Conservation (phyloP, 306 rosid genomes). For the Glycine latifolia region DNA sequence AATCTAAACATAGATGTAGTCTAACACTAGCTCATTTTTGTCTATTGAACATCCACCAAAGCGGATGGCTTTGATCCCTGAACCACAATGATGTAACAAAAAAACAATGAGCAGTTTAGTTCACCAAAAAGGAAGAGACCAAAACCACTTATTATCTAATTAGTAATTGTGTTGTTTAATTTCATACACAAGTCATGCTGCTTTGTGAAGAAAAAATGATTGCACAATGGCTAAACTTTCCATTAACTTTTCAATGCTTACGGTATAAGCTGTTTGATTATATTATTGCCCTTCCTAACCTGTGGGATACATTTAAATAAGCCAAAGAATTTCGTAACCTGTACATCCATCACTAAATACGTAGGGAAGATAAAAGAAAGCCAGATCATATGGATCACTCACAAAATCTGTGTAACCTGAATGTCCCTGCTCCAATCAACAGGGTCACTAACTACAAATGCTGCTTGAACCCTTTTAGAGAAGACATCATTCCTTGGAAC, state of each 20-base stretch:
- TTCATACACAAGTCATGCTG: not conserved
- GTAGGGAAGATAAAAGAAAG: slow-evolving; percentile 4
- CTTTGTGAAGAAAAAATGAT: slow-evolving; percentile 8
- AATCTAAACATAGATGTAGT: not conserved
- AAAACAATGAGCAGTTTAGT: not conserved
- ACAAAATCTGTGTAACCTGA: slow-evolving; percentile 62
- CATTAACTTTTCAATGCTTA: not conserved
- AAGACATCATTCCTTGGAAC: slow-evolving; percentile 51
- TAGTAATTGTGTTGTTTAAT: not conserved
- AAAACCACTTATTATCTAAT: not conserved
- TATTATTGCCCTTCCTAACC: slow-evolving; percentile 14
- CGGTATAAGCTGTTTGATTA: not conserved
- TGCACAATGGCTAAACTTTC: not conserved
- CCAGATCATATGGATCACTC: slow-evolving; percentile 15
- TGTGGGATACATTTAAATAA: not conserved
- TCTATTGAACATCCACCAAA: not conserved
- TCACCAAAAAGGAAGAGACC: slow-evolving; percentile 21
- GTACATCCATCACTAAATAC: slow-evolving; percentile 38
- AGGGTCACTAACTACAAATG: slow-evolving; percentile 85
- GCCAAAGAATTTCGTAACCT: not conserved
- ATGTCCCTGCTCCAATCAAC: slow-evolving; percentile 98
- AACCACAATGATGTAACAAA: not conserved
- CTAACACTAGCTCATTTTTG: slow-evolving; percentile 11
- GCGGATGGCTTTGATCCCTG: not conserved
- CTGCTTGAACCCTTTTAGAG: slow-evolving; percentile 81